Evolutionary conservation across 73 alveolate species (phyloP), one percentile per base, ranked within the genome.

Genomic region (Paraurostyla sp.): DNA sequence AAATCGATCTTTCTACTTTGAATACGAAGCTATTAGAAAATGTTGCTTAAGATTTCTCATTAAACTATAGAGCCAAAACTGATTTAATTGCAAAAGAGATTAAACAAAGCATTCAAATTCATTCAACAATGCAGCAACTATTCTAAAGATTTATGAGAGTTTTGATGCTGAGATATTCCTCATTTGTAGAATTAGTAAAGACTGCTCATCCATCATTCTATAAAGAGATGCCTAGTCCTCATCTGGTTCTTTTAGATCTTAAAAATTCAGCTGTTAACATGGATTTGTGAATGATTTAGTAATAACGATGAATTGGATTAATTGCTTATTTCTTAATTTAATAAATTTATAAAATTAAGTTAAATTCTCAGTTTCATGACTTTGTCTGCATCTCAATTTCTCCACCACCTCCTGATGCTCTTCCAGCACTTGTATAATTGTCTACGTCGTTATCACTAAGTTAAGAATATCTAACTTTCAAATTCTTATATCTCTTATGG

Each of bases 161-260:
- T 0, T 51, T 88, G 13, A 88, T 88, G 94, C 83, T 78, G n/a
- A 76, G 75, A 25, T 88, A 46, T 75, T 71, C 94, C 0, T 54
- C 88, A 2, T 76, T 88, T n/a, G 71, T 42, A 7, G 93, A 85
- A 69, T 29, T 85, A 20, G 88, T 65, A 16, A 85, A 71, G 65
- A 68, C 87, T 2, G 93, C 57, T 43, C 71, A 65, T 27, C 89
- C 89, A 51, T 9, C 29, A 15, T 54, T 29, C 41, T 68, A 50
- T 35, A 83, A 83, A 36, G 85, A 65, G 43, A 83, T 83, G 78
- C 82, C 76, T 22, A 41, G 63, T 18, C 59, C 82, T 1, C 71
- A 83, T 69, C 30, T 42, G 15, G 60, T 83, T 11, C 38, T 83
- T 20, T 32, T 83, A 32, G 92, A 83, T 27, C 60, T 83, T 9